A percentile compares a stretch with the other conserved stretches of the same genome.
Evolutionary conservation across 2,329 filamentous ascomycete genomes (phyloP).

Genomic region (Cladobotryum mycophilum): DNA sequence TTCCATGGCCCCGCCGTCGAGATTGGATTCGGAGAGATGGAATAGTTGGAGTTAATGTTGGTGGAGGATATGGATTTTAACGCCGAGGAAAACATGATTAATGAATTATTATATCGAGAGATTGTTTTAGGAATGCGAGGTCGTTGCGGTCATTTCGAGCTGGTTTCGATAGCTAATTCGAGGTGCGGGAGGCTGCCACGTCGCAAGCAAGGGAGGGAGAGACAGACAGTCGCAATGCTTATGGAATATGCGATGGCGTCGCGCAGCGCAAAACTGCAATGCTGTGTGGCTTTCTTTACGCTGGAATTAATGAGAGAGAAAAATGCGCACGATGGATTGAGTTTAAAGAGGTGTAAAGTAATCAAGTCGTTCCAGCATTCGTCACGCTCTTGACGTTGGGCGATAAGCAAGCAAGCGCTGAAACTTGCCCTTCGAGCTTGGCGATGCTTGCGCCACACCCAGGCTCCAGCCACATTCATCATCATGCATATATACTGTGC

Average conservation of each 20-base stretch:
- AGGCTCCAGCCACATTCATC: not conserved
- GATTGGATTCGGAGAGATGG: slow-evolving; percentile 67
- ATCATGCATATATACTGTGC: too few relatives aligned
- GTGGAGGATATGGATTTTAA: slow-evolving; percentile 87
- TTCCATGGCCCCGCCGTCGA: slow-evolving; percentile 89
- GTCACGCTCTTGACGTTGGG: not conserved
- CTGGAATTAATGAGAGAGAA: too few relatives aligned
- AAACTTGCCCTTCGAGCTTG: too few relatives aligned
- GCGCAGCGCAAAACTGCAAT: not conserved
- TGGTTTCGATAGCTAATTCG: not conserved
- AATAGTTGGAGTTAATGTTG: slow-evolving; percentile 90
- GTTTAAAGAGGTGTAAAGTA: not conserved
- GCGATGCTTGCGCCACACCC: not conserved
- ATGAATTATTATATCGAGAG: slow-evolving; percentile 1
- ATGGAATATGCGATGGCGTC: not conserved
- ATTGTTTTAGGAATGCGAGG: slow-evolving; percentile 9
- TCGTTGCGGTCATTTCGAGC: slow-evolving; percentile 22
- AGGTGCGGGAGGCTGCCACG: not conserved
- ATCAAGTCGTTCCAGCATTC: too few relatives aligned
- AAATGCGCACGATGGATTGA: not conserved
- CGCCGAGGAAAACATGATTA: slow-evolving; percentile 79
- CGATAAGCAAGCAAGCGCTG: not conserved
- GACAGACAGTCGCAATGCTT: not conserved
- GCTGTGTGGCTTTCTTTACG: not conserved
- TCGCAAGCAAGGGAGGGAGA: not conserved